phyloP scores from a whole-genome alignment of 306 rosid genomes.

The Ormosia emarginata region DNA sequence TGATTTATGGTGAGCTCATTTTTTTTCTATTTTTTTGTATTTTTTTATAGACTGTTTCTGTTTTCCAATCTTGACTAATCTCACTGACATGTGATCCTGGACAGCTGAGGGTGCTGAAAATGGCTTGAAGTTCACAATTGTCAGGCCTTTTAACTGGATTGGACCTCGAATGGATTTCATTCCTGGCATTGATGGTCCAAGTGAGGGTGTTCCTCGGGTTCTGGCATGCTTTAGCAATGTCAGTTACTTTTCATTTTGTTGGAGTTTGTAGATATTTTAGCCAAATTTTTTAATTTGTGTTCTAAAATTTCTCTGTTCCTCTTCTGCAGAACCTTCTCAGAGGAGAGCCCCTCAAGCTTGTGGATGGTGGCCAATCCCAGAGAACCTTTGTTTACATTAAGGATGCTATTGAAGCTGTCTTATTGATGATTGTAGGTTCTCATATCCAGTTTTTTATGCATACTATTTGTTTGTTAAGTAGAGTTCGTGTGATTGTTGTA shows the following conservation, averaged over 20 bases:
- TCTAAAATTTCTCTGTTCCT: neutral
- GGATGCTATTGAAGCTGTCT: slow-evolving; percentile 97
- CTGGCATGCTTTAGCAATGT: slow-evolving; percentile 98
- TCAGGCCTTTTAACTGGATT: slow-evolving; percentile 96
- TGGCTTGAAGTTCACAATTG: slow-evolving; percentile 85
- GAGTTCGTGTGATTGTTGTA: neutral
- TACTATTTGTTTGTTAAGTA: neutral
- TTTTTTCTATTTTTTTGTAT: neutral
- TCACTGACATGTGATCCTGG: slow-evolving; percentile 13
- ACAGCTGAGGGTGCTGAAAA: slow-evolving; percentile 99
- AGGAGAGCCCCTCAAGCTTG: slow-evolving; percentile 93
- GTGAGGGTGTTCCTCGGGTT: slow-evolving; percentile 99
- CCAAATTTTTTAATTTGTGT: neutral
- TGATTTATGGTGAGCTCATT: slow-evolving; percentile 67
- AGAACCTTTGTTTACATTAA: slow-evolving; percentile 92
- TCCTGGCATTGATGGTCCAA: slow-evolving; percentile 97
- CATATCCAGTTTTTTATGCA: neutral
- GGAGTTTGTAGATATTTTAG: neutral
- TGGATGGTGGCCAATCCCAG: slow-evolving; percentile 96
- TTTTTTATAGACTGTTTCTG: neutral
- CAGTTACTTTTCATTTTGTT: neutral
- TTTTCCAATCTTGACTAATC: neutral
- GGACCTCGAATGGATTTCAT: slow-evolving; percentile 99
- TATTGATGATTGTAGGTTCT: slow-evolving; percentile 84
- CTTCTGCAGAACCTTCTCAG: slow-evolving; percentile 84